Conservation (phyloP, 1,139 yeast species). For the Pichiaceae sp. region DNA sequence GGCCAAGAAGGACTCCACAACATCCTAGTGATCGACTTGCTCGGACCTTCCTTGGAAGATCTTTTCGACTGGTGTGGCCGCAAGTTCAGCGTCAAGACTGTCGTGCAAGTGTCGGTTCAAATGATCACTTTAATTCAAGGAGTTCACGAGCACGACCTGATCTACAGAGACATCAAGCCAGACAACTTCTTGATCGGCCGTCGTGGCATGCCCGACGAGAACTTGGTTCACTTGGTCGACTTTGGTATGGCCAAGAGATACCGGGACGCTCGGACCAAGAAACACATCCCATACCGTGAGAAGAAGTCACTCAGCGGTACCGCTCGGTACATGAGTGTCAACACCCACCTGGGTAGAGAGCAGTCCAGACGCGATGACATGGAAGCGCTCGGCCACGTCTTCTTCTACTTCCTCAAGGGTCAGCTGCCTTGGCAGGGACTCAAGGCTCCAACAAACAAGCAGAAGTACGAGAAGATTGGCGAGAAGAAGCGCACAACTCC, state of each 20-base stretch:
- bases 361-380: slow-evolving; percentile 94
- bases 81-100: slow-evolving; percentile 78
- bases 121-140: slow-evolving; percentile 83
- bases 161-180: slow-evolving; percentile 92
- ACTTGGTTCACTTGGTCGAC: slow-evolving; percentile 46
- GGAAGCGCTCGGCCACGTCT: slow-evolving; percentile 93
- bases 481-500: slow-evolving; percentile 69
- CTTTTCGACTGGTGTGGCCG: slow-evolving; percentile 98
- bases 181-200: slow-evolving; percentile 84
- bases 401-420: slow-evolving; percentile 87
- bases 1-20: slow-evolving; percentile 98
- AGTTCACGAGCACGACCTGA: slow-evolving; percentile 83
- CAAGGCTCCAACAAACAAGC: slow-evolving; percentile 96
- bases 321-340: slow-evolving; percentile 95
- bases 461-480: slow-evolving; percentile 93
- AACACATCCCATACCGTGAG: slow-evolving; percentile 56
- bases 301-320: slow-evolving; percentile 92
- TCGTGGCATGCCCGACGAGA: slow-evolving; percentile 46
- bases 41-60: slow-evolving; percentile 95
- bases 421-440: slow-evolving; percentile 98
- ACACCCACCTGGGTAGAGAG: slow-evolving; percentile 95
- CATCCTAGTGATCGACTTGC: slow-evolving; percentile 82
- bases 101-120: slow-evolving; percentile 84
- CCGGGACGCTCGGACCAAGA: slow-evolving; percentile 51
- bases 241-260: slow-evolving; percentile 65